Percentiles rank a stretch among this genome's conserved stretches.
phyloP scores from a whole-genome alignment of 805 yeast genomes.

The Wickerhamomyces chaumierensis region DNA sequence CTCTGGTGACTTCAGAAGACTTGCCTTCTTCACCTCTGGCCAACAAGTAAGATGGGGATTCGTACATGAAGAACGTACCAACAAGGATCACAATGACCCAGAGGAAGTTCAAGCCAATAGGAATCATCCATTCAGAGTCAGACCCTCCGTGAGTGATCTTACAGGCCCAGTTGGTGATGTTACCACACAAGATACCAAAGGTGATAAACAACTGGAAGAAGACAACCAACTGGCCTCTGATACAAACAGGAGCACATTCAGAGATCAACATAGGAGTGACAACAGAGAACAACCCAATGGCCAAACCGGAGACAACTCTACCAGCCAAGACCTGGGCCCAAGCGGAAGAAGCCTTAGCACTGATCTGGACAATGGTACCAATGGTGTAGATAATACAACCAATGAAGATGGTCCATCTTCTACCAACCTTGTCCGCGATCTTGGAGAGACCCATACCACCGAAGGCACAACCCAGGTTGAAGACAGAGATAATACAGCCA shows the following conservation, averaged over 20 bases:
- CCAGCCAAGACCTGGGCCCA: constrained; percentile 63
- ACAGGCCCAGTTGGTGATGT: constrained; percentile 56
- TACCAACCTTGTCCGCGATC: constrained; percentile 46
- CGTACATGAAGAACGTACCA: constrained; percentile 55
- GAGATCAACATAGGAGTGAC: constrained; percentile 65
- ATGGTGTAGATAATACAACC: constrained; percentile 46
- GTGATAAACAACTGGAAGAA: constrained; percentile 63
- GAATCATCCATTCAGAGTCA: constrained; percentile 63
- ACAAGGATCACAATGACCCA: constrained; percentile 24
- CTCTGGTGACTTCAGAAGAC: constrained; percentile 42
- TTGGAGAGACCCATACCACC: constrained; percentile 53
- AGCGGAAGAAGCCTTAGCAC: constrained; percentile 25
- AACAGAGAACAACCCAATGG: constrained; percentile 70
- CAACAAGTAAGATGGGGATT: constrained; percentile 51
- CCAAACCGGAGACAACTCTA: constrained; percentile 58
- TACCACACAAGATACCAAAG: constrained; percentile 61
- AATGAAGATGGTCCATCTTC: constrained; percentile 43
- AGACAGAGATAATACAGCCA: constrained; percentile 43
- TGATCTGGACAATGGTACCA: constrained; percentile 51
- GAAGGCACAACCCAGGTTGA: constrained; percentile 60
- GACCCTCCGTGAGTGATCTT: constrained; percentile 29
- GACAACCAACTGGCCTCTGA: constrained; percentile 66
- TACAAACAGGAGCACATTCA: constrained; percentile 54
- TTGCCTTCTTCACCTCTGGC: constrained; percentile 33
- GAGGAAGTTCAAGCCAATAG: constrained; percentile 37